Base-by-base conservation (phyloP, 2,329 filamentous ascomycete genomes). In the Sporothrix pallida region DNA sequence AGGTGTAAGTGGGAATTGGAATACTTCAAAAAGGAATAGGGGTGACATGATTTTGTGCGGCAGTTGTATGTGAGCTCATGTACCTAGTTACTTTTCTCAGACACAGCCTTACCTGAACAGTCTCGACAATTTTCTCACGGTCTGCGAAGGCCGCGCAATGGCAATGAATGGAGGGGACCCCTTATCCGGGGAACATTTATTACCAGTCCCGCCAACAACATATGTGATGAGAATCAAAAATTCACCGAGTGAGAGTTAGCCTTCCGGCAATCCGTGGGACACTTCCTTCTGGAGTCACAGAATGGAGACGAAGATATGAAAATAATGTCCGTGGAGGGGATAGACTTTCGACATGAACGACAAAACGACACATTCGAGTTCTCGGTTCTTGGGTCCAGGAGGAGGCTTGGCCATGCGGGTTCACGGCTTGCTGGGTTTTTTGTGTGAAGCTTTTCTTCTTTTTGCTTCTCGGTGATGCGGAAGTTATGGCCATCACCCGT, bases 371-470 rank as follows among this genome's bases (percentile, higher is more conserved):
- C n/a, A 6, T 3, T 37, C 31, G 37, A 20, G 37, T 46, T 46
- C 60, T 42, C 37, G 60, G 60, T 65, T 65, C 37, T 65, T 65
- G 60, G 60, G 60, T 23, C 60, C 10, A 46, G 60, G 31, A 46
- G 17, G 42, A 46, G 42, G 42, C 42, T 46, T 46, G 37, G 60
- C 60, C 31, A 46, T 46, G n/a, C 60, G 15, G 17, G 31, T 63
- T 20, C 2, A 37, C 6, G 42, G 31, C 12, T 23, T 6, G 52
- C 31, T 62, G 17, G 52, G 52, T 13, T n/a, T 13, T 23, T 46
- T 65, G 31, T 7, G 10, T 46, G 60, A 65, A 15, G 15, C 31
- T n/a, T 42, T 48, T 15, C 9, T 12, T 48, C 20, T 8, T 68
- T 50, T n/a, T 23, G 8, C 17, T 48, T 37, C 15, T 26, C 5